Evolutionary conservation across 2,329 filamentous ascomycete species (phyloP).

Genomic region (Ophiocordyceps unilateralis): DNA sequence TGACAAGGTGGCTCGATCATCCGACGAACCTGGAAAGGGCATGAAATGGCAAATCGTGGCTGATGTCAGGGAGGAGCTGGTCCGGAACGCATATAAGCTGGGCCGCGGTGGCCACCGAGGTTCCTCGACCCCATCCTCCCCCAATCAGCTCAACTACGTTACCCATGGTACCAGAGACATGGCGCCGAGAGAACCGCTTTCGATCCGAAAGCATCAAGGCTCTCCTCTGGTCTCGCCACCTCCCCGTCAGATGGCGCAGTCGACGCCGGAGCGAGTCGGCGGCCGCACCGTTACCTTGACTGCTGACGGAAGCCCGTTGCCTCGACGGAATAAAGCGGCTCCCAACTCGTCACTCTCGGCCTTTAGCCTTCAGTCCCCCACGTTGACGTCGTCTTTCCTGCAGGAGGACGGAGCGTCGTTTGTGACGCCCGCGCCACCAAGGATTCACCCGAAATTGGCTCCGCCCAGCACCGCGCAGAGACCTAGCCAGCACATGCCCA

Average conservation of each 20-base stretch:
- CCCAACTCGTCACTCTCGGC: conserved; percentile 27
- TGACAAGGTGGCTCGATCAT: conserved; percentile 78
- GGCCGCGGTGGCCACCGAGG: conserved; percentile 47
- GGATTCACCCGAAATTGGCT: conserved; percentile 56
- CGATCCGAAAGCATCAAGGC: conserved; percentile 38
- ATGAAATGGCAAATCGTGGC: conserved; percentile 97
- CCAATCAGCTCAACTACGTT: conserved; percentile 41
- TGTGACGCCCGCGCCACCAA: conserved; percentile 55
- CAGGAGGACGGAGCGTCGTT: conserved; percentile 44
- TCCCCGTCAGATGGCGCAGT: conserved; percentile 32
- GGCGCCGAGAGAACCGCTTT: conserved; percentile 30
- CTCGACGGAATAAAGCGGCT: conserved; percentile 29
- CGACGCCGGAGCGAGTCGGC: conserved; percentile 35
- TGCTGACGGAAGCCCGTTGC: conserved; percentile 44
- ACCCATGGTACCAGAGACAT: conserved; percentile 40
- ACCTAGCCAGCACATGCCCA: conserved; percentile 73
- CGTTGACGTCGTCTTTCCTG: conserved; percentile 42
- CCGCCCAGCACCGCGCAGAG: conserved; percentile 68
- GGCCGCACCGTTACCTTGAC: conserved; percentile 21
- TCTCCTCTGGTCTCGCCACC: conserved; percentile 16
- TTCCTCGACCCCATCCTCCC: conserved; percentile 55
- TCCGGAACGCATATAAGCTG: conserved; percentile 49
- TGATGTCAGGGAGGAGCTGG: conserved; percentile 73
- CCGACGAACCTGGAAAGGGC: conserved; percentile 91
- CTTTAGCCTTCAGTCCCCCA: conserved; percentile 39